phyloP scores from a whole-genome alignment of 805 yeast genomes.

The Kurtzmaniella cleridarum region DNA sequence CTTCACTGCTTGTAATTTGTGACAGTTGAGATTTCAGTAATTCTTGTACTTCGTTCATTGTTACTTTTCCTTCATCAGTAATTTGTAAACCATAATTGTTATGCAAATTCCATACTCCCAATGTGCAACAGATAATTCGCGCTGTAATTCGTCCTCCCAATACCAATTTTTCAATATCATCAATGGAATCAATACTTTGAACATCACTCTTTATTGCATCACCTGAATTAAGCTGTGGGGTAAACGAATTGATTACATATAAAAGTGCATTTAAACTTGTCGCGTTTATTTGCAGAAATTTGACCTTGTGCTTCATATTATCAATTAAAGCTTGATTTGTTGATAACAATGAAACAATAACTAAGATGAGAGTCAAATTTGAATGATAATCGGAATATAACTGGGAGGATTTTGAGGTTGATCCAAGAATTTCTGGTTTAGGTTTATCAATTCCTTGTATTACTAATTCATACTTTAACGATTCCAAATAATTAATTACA shows the following conservation, averaged over 20 bases:
- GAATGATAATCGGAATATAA: not conserved
- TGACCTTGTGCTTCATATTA: not conserved
- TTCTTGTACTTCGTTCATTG: not conserved
- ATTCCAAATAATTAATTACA: constrained; percentile 20
- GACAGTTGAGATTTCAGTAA: too few species aligned
- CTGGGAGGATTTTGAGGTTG: too few species aligned
- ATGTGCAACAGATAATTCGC: constrained; percentile 27
- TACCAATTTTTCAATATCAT: constrained; percentile 11
- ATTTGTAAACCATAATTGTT: constrained; percentile 11
- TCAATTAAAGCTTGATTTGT: not conserved
- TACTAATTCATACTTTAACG: constrained; percentile 16
- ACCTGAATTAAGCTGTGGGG: constrained; percentile 10
- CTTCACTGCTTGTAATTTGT: too few species aligned
- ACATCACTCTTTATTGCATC: constrained; percentile 9
- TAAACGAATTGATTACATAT: constrained; percentile 6
- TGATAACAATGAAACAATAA: constrained; percentile 1
- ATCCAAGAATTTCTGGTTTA: too few species aligned
- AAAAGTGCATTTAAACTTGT: constrained; percentile 4
- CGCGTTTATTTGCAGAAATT: constrained; percentile 1
- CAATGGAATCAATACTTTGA: constrained; percentile 7
- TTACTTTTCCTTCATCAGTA: constrained; percentile 5
- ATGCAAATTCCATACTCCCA: constrained; percentile 34
- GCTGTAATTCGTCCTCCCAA: constrained; percentile 18
- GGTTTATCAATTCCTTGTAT: constrained; percentile 2
- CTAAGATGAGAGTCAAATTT: not conserved